Evolutionary conservation across 2,329 filamentous ascomycete species (phyloP), one percentile per base, ranked within the genome.

Genomic region (Aureobasidium sp.): DNA sequence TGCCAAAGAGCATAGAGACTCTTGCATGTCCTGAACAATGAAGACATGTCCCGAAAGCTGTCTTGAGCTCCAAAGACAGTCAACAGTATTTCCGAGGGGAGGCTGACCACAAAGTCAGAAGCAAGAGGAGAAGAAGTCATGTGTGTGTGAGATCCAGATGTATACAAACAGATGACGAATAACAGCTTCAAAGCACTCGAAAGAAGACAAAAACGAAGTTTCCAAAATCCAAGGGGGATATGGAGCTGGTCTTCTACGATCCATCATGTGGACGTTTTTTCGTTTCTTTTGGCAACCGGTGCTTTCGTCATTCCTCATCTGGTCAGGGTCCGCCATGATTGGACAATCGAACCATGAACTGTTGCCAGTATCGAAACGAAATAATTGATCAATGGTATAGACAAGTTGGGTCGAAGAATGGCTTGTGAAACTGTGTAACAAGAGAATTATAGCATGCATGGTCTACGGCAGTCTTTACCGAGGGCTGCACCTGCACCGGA

Each of bases 61-160:
- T 58, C 55, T 25, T 58, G 43, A 49, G 55, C 55, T 58, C 43
- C 43, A 31, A 47, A 58, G 8, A 58, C 49, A 21, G 55, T 49
- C 31, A 58, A 31, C 2, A 58, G 43, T 15, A 58, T 43, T 17
- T 58, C 43, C 11, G 55, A 27, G 19, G 55, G 55, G 7, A 58
- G 33, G 31, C 29, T 31, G 29, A 58, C 43, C 4, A 58, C 5
- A 31, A 19, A 37, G n/a, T 46, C 29, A 11, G 53, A 46, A 57
- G 51, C 37, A 33, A 43, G 27, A 43, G 15, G 3, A 31, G 51
- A 55, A 5, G 40, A 19, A 46, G 53, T 9, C 40, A 57, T 57
- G 4, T 46, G 17, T 27, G 25, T 19, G 27, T 29, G 5, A 27
- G 40, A n/a, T 46, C 19, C 37, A 15, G 2, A 33, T 10, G 43